Evolutionary conservation across 768 basidiomycete genomes (phyloP), one percentile per base, ranked within the genome.

Genomic region (Boletales sp.): DNA sequence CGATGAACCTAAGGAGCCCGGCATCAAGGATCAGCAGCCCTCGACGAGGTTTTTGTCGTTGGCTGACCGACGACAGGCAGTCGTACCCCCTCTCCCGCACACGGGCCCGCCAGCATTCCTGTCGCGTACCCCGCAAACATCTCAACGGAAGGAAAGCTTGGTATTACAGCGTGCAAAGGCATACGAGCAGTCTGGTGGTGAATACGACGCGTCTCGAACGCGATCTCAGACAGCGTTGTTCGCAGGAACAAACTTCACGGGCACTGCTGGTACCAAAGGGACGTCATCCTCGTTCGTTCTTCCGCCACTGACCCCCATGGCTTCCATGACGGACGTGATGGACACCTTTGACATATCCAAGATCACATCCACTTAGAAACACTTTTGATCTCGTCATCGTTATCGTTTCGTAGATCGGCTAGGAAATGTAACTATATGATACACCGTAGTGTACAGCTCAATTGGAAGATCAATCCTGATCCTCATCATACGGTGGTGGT

Each of bases 251-350:
- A 53, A n/a, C 24, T n/a, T 49, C n/a, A 41, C 48, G 1, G 19
- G 24, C 10, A 14, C 17, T 6, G 15, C 27, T 30, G 51, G 49
- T 10, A 41, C 15, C 19, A 48, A 43, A 29, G 51, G 18, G 34
- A 29, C 30, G n/a, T 40, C 29, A 18, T 63, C 69, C 11, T 62
- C 69, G 48, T 73, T 77, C 59, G 64, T 72, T n/a, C 54, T 70
- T 50, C 72, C 75, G n/a, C 66, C 74, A 0, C 58, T 66, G 19
- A 60, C 67, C 30, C 58, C 66, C 8, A 55, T 70, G 14, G 61
- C 65, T 30, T 59, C 61, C n/a, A 50, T 70, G 42, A 55, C 52
- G 34, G 50, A 58, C 5, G 24, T 49, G n/a, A 31, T 43, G n/a
- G 59, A 62, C 18, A 35, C 48, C 34, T 51, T 57, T 14, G 50